Evolutionary conservation across 164 flowering plant species (phyloP).

Genomic region (Aristolochia fimbriata): DNA sequence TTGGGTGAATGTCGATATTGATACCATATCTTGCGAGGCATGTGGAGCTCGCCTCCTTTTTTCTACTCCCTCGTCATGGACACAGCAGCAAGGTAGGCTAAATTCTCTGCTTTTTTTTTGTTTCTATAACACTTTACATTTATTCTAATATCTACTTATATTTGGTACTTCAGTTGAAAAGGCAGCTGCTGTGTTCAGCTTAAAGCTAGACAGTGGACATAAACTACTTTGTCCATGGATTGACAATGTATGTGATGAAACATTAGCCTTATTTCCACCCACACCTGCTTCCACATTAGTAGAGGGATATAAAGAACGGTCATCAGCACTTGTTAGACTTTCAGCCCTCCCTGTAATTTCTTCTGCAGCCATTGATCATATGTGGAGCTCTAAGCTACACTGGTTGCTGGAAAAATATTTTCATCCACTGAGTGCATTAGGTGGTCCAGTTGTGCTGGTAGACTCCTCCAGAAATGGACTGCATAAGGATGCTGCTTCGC

Average conservation of each 20-base stretch:
- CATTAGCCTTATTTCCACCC: constrained; percentile 68
- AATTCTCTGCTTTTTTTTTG: constrained; percentile 1
- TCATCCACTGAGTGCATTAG: constrained; percentile 8
- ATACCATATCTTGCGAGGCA: constrained; percentile 76
- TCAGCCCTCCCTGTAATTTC: constrained; percentile 70
- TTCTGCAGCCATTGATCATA: constrained; percentile 41
- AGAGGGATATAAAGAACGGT: constrained; percentile 54
- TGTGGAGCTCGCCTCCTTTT: constrained; percentile 89
- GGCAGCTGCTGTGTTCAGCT: constrained; percentile 82
- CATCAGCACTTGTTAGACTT: constrained; percentile 39
- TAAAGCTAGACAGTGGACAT: constrained; percentile 90
- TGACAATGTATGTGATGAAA: constrained; percentile 77
- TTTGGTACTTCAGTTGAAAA: constrained; percentile 64
- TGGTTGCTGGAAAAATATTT: constrained; percentile 39
- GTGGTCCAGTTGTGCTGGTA: constrained; percentile 18
- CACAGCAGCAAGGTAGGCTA: constrained; percentile 63
- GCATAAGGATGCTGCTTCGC: constrained; percentile 27
- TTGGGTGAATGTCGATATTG: constrained; percentile 86
- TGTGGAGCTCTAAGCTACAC: constrained; percentile 64
- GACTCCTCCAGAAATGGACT: constrained; percentile 17
- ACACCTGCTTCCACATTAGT: constrained; percentile 42
- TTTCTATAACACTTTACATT: neutral
- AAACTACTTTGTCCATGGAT: constrained; percentile 83
- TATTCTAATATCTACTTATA: neutral
- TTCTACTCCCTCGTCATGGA: constrained; percentile 81